Evolutionary conservation across 2,329 filamentous ascomycete species (phyloP).

Genomic region (Meredithiella fracta): DNA sequence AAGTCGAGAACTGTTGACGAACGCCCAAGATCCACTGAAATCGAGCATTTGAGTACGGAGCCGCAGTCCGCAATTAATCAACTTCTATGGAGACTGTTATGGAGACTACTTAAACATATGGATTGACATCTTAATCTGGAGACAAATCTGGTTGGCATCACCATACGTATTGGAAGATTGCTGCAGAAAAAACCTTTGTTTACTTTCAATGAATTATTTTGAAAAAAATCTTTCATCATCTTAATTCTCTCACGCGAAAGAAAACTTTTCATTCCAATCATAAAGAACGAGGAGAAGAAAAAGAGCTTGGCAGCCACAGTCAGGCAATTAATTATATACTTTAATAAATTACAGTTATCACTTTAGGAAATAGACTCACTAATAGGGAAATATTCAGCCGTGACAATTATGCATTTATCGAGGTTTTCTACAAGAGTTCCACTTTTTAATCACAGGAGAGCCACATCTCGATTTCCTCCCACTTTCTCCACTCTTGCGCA

Average conservation of each 20-base stretch:
- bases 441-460: slow-evolving; percentile 10
- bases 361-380: no score
- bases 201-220: no score
- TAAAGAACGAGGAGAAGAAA: background rate
- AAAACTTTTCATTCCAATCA: slow-evolving; percentile 1
- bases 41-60: background rate
- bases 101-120: background rate
- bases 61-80: background rate
- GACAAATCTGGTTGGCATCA: no score
- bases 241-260: background rate
- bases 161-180: no score
- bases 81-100: background rate
- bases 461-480: slow-evolving; percentile 11
- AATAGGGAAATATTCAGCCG: no score
- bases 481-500: slow-evolving; percentile 14
- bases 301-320: background rate
- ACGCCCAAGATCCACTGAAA: background rate
- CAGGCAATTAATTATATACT: background rate
- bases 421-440: background rate
- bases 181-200: no score
- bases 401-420: background rate
- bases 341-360: background rate
- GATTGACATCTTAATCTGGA: no score
- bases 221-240: background rate
- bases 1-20: no score